These are phyloP conservation scores for Spathaspora boniae DNA, from an alignment of 805 yeast genomes.

Conservation along the genomic window DNA sequence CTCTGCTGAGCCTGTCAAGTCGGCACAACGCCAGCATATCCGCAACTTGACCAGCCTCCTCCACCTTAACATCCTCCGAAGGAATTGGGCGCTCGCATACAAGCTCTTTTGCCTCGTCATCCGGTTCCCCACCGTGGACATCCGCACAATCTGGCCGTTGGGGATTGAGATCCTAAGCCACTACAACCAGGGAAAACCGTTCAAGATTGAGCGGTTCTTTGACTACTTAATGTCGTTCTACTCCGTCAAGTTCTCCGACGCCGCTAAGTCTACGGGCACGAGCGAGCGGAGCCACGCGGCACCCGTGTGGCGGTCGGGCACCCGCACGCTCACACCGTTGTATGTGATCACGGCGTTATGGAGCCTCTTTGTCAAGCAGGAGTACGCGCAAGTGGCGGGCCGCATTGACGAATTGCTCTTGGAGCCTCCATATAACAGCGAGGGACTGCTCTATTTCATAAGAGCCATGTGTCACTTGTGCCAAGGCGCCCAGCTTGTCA, in stretches of 20 bases:
- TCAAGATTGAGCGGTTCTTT: constrained; percentile 30
- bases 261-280: constrained; percentile 9
- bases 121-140: constrained; percentile 47
- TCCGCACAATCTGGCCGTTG: constrained; percentile 59
- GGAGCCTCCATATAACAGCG: constrained; percentile 40
- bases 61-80: constrained; percentile 44
- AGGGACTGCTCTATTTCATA: constrained; percentile 36
- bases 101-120: constrained; percentile 48
- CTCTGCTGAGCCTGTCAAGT: constrained; percentile 1
- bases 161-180: constrained; percentile 52
- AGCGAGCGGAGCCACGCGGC: constrained; percentile 19
- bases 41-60: constrained; percentile 41
- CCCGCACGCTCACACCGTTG: constrained; percentile 38
- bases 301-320: constrained; percentile 39
- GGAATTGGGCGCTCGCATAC: constrained; percentile 57
- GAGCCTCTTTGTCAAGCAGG: constrained; percentile 36
- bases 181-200: background rate
- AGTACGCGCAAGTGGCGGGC: constrained; percentile 31
- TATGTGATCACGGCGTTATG: constrained; percentile 41
- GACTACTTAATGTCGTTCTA: constrained; percentile 34
- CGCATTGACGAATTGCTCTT: constrained; percentile 34
- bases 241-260: constrained; percentile 12
- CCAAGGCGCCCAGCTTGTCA: constrained; percentile 20
- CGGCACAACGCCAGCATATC: constrained; percentile 23
- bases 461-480: constrained; percentile 26